Conservation (phyloP, 2,329 filamentous ascomycete genomes). For the Ciborinia camelliae region DNA sequence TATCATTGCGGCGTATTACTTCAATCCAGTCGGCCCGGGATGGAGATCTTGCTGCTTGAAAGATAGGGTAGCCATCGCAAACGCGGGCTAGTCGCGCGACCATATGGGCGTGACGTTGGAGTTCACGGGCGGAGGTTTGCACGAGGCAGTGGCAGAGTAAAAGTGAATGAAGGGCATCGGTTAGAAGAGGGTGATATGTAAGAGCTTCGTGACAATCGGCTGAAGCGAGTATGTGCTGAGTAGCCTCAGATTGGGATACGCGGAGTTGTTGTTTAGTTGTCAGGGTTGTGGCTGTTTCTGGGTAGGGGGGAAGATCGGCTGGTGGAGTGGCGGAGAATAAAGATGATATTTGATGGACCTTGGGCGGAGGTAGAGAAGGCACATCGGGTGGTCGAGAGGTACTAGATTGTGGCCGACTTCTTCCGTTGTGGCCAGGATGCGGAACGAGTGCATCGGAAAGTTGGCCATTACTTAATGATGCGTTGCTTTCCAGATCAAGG, state of each 20-base stretch:
- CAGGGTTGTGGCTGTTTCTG: slow-evolving; percentile 42
- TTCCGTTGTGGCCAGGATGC: slow-evolving; percentile 38
- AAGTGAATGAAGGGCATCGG: slow-evolving; percentile 73
- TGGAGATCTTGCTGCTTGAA: slow-evolving; percentile 67
- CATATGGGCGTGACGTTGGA: slow-evolving; percentile 77
- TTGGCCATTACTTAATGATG: slow-evolving; percentile 36
- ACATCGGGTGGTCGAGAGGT: slow-evolving; percentile 35
- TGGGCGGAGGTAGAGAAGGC: slow-evolving; percentile 47
- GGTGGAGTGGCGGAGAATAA: slow-evolving; percentile 71
- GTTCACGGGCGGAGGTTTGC: slow-evolving; percentile 74
- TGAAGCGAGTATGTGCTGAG: slow-evolving; percentile 39
- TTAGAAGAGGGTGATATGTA: slow-evolving; percentile 78
- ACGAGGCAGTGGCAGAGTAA: slow-evolving; percentile 76
- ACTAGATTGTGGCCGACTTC: slow-evolving; percentile 36
- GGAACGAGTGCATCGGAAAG: slow-evolving; percentile 45
- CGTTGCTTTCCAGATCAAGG: slow-evolving; percentile 35
- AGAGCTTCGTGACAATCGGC: slow-evolving; percentile 58
- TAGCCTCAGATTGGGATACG: slow-evolving; percentile 33
- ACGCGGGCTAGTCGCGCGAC: slow-evolving; percentile 71
- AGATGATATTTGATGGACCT: slow-evolving; percentile 53
- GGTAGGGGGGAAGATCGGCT: slow-evolving; percentile 64
- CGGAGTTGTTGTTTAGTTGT: slow-evolving; percentile 37
- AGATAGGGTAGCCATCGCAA: slow-evolving; percentile 76
- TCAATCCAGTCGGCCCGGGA: slow-evolving; percentile 79
- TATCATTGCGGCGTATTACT: slow-evolving; percentile 61